Evolutionary conservation across 306 rosid genomes (phyloP).

Genomic region (Corylus americana): DNA sequence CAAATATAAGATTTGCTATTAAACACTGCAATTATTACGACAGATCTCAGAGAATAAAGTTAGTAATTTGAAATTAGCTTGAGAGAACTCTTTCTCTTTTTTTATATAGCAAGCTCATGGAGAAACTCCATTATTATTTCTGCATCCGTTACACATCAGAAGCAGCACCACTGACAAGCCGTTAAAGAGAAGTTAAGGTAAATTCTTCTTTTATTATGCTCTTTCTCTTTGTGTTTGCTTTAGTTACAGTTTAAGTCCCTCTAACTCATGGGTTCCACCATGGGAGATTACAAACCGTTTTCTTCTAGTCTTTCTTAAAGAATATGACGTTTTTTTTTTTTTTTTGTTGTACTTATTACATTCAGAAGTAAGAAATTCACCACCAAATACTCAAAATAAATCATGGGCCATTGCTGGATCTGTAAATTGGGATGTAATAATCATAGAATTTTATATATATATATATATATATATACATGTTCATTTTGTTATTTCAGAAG

Average conservation of each 20-base stretch:
- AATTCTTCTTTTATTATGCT: not conserved
- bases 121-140: not conserved
- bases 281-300: too few relatives aligned
- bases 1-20: not conserved
- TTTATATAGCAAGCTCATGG: not conserved
- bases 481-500: not conserved
- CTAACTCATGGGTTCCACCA: not conserved
- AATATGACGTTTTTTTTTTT: too few relatives aligned
- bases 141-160: not conserved
- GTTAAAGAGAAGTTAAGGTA: not conserved
- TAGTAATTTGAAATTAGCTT: not conserved
- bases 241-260: not conserved
- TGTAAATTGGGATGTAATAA: too few relatives aligned
- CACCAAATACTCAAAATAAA: not conserved
- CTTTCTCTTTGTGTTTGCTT: not conserved
- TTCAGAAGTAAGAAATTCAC: too few relatives aligned
- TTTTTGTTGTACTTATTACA: too few relatives aligned
- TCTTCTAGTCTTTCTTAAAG: not conserved
- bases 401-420: too few relatives aligned
- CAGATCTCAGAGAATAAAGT: slow-evolving; percentile 7
- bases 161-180: not conserved
- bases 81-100: not conserved
- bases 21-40: not conserved
- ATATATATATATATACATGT: not conserved
- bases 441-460: too few relatives aligned